A percentile compares a stretch with the other conserved stretches of the same genome.
Conservation (phyloP, 345 rosid genomes). For the Orychophragmus violaceus region DNA sequence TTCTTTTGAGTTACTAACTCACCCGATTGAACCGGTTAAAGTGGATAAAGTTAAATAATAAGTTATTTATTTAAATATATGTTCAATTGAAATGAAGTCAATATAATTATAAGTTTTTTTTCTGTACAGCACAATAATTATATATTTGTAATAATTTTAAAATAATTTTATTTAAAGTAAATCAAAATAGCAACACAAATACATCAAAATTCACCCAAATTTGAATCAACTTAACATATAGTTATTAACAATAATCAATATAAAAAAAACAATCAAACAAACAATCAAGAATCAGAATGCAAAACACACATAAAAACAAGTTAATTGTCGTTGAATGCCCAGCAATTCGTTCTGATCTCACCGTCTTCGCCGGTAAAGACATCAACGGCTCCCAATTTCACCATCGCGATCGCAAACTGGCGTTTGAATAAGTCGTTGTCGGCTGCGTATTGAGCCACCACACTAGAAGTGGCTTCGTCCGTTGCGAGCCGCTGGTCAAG, state of each 20-base stretch:
- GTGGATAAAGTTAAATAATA: no score
- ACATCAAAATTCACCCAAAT: neutral
- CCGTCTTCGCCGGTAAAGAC: constrained; percentile 54
- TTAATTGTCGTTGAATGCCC: constrained; percentile 33
- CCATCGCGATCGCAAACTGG: constrained; percentile 50
- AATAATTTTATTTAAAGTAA: no score
- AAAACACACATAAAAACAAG: neutral
- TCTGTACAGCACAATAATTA: no score
- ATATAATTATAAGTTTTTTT: no score
- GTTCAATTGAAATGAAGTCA: no score
- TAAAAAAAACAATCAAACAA: neutral
- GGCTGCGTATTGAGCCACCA: constrained; percentile 38
- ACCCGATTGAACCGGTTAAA: no score
- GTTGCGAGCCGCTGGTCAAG: constrained; percentile 52
- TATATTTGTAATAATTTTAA: no score
- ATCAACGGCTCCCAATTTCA: constrained; percentile 45
- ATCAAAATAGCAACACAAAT: neutral
- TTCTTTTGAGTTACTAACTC: no score
- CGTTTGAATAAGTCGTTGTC: constrained; percentile 28
- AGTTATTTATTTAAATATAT: no score
- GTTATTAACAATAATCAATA: neutral
- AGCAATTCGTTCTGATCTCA: constrained; percentile 50
- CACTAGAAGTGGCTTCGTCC: constrained; percentile 32
- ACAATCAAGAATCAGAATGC: neutral
- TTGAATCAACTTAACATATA: neutral